Percentiles rank a stretch among this genome's conserved stretches.
Conservation (phyloP, 2,329 filamentous ascomycete species). For the Penicillium sp. region DNA sequence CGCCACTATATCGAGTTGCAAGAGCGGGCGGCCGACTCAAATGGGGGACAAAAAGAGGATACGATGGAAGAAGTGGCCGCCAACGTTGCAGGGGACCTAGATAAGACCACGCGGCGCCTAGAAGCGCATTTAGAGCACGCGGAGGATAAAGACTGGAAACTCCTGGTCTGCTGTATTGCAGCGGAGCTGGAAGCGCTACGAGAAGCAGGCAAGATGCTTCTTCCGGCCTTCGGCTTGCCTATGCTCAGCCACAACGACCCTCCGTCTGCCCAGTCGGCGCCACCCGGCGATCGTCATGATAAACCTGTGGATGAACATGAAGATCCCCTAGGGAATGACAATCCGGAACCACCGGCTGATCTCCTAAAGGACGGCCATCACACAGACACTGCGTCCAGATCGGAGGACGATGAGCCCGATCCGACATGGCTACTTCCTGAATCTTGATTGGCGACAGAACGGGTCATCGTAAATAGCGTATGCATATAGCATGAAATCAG, state of each 20-base stretch:
- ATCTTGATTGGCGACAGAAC: slow-evolving; percentile 7
- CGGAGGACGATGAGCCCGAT: slow-evolving; percentile 44
- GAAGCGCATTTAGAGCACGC: slow-evolving; percentile 50
- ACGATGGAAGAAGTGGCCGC: slow-evolving; percentile 25
- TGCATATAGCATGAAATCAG: not conserved
- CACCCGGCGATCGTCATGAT: slow-evolving; percentile 1
- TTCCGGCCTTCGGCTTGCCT: slow-evolving; percentile 30
- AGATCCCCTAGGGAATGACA: slow-evolving; percentile 26
- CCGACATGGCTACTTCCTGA: slow-evolving; percentile 36
- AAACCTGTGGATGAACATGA: slow-evolving; percentile 7
- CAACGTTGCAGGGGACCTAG: slow-evolving; percentile 45
- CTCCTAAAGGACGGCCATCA: slow-evolving; percentile 28
- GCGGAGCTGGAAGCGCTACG: slow-evolving; percentile 56
- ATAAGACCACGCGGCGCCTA: slow-evolving; percentile 44
- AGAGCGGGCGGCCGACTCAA: slow-evolving; percentile 14
- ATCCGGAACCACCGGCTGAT: slow-evolving; percentile 37
- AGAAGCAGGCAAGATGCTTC: slow-evolving; percentile 38
- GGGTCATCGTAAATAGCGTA: not conserved
- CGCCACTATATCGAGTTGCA: slow-evolving; percentile 27
- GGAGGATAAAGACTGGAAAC: slow-evolving; percentile 54
- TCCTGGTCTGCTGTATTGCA: slow-evolving; percentile 59
- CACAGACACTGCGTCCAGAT: slow-evolving; percentile 21
- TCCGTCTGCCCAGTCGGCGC: slow-evolving; percentile 9
- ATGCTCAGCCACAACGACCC: slow-evolving; percentile 13
- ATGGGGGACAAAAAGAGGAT: slow-evolving; percentile 9